phyloP scores from a whole-genome alignment of 164 flowering plant genomes.

The Vitis vinifera region DNA sequence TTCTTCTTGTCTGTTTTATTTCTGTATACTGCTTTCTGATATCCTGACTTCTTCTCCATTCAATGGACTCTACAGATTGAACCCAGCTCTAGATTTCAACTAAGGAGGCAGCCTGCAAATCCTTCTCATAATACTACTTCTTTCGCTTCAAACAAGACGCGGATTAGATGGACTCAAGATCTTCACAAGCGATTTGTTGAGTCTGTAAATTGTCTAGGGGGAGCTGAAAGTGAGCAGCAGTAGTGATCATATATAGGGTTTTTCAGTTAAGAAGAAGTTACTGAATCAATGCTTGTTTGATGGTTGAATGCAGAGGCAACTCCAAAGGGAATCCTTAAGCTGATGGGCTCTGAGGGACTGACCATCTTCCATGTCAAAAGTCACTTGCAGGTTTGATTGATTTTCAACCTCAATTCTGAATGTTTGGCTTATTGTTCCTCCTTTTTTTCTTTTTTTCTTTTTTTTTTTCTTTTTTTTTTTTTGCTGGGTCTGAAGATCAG shows the following conservation, averaged over 20 bases:
- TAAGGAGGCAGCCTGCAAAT: neutral
- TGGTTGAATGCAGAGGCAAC: conserved; percentile 51
- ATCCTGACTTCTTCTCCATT: no score
- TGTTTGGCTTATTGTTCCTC: neutral
- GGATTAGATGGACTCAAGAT: conserved; percentile 72
- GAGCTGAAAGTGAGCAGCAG: conserved; percentile 55
- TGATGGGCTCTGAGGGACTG: conserved; percentile 58
- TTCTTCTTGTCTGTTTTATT: no score
- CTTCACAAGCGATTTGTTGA: conserved; percentile 65
- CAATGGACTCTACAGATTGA: no score
- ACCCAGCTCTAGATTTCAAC: neutral
- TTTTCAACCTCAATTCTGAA: neutral
- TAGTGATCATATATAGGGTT: neutral
- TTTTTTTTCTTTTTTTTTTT: no score
- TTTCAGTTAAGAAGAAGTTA: neutral
- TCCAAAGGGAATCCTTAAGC: conserved; percentile 61
- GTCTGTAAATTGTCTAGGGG: conserved; percentile 60
- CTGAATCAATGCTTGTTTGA: conserved; percentile 6
- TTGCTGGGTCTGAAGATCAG: no score
- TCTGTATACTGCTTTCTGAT: no score
- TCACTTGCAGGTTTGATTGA: conserved; percentile 51
- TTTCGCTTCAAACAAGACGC: conserved; percentile 32
- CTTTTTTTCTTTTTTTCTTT: no score
- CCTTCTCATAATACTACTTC: neutral
- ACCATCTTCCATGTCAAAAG: conserved; percentile 73